Conservation (phyloP, 352 stramenopile genomes). For the Phytophthora ramorum region DNA sequence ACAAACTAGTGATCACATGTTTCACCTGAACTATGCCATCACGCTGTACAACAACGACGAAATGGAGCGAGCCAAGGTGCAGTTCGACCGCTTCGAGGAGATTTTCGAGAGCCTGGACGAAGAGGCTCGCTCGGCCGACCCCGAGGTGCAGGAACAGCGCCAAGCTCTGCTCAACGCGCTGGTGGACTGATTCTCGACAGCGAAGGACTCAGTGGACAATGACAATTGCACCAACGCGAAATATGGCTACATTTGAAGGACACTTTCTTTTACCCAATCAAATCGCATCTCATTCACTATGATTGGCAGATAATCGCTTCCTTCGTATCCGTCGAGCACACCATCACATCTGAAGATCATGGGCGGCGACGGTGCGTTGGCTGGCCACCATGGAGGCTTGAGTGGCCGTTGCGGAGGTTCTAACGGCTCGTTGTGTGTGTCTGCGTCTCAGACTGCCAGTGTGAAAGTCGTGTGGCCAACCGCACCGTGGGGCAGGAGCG, state of each 20-base stretch:
- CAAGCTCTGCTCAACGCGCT: constrained; percentile 73
- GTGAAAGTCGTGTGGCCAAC: constrained; percentile 35
- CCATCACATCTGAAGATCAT: constrained; percentile 24
- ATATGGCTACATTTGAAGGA: constrained; percentile 18
- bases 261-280: constrained; percentile 18
- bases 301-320: constrained; percentile 21
- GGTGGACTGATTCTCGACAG: constrained; percentile 50
- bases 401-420: not conserved
- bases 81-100: constrained; percentile 88
- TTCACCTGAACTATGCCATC: constrained; percentile 91
- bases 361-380: constrained; percentile 25
- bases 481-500: constrained; percentile 39
- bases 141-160: constrained; percentile 78
- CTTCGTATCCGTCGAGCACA: constrained; percentile 4
- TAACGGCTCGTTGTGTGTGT: constrained; percentile 10
- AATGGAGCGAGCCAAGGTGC: constrained; percentile 83
- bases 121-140: constrained; percentile 65
- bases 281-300: not conserved
- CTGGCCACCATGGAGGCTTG: not conserved
- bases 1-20: constrained; percentile 76
- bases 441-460: constrained; percentile 40
- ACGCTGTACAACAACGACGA: constrained; percentile 92
- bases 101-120: constrained; percentile 81
- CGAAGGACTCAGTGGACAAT: constrained; percentile 4
- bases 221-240: constrained; percentile 2